Evolutionary conservation across 805 yeast species (phyloP), one percentile per base, ranked within the genome.

Genomic region (Saccharomycopsis guyanensis): DNA sequence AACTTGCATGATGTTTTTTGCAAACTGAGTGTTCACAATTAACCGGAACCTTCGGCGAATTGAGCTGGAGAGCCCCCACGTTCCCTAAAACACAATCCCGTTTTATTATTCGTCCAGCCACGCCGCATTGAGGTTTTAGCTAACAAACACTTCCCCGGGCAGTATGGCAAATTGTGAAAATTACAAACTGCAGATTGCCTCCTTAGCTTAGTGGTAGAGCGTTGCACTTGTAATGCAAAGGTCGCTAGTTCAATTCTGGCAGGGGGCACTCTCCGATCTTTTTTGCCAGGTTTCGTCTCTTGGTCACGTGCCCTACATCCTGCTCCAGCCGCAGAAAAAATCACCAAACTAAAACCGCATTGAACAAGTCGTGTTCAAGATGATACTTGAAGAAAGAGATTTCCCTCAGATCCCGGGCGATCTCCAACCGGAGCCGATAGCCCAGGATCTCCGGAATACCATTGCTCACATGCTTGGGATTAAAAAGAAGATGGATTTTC

Each of bases 161-260:
- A n/a, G n/a, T n/a, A n/a, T n/a, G n/a, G n/a, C n/a, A n/a, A n/a
- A n/a, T n/a, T n/a, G n/a, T n/a, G n/a, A n/a, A n/a, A n/a, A n/a
- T n/a, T n/a, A n/a, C n/a, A n/a, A n/a, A n/a, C n/a, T n/a, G n/a
- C n/a, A n/a, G 22, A 13, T 23, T 42, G 95, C 95, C 95, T 75
- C 80, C 77, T 86, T 86, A 86, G 95, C 95, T 86, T 85, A 86
- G 96, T 84, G 95, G 95, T 86, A 86, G 93, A 86, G 95, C 95
- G 95, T 84, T 83, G 95, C 96, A 86, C 96, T 86, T 86, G 96
- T 86, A 86, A 84, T 84, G 94, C 93, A 82, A 82, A 82, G 91
- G 88, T 83, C 91, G 87, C 86, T 81, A 82, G 88, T 81, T 81
- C 87, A 80, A 81, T 78, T 79, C 87, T 80, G 86, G 83, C 84